Evolutionary conservation across 441 rosid genomes (phyloP).

Genomic region (Oxalis stricta): DNA sequence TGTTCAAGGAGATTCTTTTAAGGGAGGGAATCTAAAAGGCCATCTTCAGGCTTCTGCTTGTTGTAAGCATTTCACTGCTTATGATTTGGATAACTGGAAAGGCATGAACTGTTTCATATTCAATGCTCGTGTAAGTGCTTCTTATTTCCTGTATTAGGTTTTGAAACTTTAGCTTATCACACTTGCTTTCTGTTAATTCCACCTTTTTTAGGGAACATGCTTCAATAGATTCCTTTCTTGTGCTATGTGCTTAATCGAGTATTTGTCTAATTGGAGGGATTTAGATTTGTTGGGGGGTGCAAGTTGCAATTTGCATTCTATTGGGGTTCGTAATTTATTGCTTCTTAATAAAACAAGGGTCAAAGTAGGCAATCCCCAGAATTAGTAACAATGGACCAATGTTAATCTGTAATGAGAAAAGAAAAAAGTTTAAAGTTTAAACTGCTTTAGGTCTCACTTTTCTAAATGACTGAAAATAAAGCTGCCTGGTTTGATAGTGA

Average conservation of each 20-base stretch:
- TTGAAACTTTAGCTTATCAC: not conserved
- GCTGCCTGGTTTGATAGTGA: not conserved
- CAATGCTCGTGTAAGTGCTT: conserved; percentile 51
- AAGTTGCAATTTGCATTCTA: too few species aligned
- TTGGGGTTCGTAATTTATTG: not conserved
- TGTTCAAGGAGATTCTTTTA: conserved; percentile 56
- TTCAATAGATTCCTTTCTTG: too few species aligned
- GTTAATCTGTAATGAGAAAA: too few species aligned
- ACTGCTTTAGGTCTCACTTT: not conserved
- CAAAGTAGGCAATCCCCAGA: not conserved
- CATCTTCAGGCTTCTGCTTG: conserved; percentile 81
- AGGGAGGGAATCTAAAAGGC: conserved; percentile 38
- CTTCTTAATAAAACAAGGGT: not conserved
- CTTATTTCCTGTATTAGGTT: too few species aligned
- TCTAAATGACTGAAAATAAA: not conserved
- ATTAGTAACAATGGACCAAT: too few species aligned
- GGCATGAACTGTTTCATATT: conserved; percentile 48
- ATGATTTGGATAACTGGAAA: conserved; percentile 78
- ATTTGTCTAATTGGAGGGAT: too few species aligned
- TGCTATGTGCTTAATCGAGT: too few species aligned
- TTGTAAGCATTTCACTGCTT: conserved; percentile 83
- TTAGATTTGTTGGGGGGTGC: too few species aligned
- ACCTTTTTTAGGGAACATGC: not conserved
- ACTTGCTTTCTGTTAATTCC: not conserved
- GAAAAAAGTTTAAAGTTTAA: too few species aligned